phyloP scores from a whole-genome alignment of 345 rosid genomes.

The Rhodomyrtus tomentosa region DNA sequence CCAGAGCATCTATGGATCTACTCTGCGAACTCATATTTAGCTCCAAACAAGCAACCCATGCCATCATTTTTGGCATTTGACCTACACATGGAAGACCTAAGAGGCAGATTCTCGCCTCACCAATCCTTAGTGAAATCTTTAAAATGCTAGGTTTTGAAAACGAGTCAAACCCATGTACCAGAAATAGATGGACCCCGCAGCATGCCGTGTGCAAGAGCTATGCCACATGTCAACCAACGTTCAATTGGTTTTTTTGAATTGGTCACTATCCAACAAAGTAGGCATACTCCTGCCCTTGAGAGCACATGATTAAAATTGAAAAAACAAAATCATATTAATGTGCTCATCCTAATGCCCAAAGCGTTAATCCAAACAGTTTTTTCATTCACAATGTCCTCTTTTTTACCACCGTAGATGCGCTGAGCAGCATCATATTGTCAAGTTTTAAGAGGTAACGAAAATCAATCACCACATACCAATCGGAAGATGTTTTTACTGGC shows the following conservation, averaged over 20 bases:
- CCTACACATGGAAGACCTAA: background rate
- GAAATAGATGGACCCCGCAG: background rate
- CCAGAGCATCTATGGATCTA: background rate
- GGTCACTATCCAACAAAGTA: background rate
- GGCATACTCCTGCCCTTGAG: background rate
- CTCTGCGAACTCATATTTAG: background rate
- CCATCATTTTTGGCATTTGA: background rate
- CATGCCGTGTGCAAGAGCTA: background rate
- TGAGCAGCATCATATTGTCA: background rate
- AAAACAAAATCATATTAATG: background rate
- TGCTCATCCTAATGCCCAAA: background rate
- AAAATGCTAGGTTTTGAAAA: background rate
- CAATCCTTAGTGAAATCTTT: background rate
- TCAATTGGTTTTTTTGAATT: background rate
- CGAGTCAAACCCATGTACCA: background rate
- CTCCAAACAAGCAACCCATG: background rate
- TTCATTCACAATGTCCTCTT: background rate
- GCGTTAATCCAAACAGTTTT: background rate
- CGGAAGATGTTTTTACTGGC: slow-evolving; percentile 54
- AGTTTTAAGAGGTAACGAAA: background rate
- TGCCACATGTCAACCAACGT: background rate
- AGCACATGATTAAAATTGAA: background rate
- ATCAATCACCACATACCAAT: slow-evolving; percentile 43
- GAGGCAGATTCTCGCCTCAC: background rate
- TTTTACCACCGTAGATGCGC: background rate